Evolutionary conservation across 176 grass and related monocot genomes (phyloP).

Genomic region (Oropetium thomaeum): DNA sequence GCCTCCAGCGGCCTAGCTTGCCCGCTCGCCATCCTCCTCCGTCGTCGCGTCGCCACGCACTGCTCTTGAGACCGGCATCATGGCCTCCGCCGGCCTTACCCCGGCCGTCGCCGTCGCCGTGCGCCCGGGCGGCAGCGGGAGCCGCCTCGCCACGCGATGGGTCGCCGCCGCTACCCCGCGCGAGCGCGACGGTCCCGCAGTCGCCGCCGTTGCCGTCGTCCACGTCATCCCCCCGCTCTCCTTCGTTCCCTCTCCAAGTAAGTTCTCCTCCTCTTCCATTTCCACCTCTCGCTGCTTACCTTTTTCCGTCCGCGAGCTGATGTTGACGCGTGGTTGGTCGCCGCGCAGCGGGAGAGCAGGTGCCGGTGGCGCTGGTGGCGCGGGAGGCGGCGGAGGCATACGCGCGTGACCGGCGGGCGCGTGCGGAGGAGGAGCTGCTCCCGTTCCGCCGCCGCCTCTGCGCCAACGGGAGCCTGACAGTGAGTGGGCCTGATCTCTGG

Average conservation of each 20-base stretch:
- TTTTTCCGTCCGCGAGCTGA: no score
- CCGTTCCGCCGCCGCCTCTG: constrained; percentile 52
- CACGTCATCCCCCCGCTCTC: constrained; percentile 63
- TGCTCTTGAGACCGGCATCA: not conserved
- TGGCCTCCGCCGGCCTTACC: not conserved
- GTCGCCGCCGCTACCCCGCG: constrained; percentile 36
- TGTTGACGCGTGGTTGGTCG: not conserved
- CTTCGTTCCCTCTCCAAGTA: constrained; percentile 69
- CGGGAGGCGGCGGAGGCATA: constrained; percentile 56
- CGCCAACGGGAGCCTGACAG: constrained; percentile 43
- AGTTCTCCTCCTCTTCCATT: not conserved
- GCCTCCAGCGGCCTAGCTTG: constrained; percentile 8
- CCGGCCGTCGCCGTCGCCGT: constrained; percentile 52
- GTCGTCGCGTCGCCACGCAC: not conserved
- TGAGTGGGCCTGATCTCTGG: constrained; percentile 21
- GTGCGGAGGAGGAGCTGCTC: constrained; percentile 52
- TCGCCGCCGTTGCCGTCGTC: constrained; percentile 50
- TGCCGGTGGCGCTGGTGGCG: constrained; percentile 51
- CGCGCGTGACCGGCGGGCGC: constrained; percentile 45
- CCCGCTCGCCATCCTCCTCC: not conserved
- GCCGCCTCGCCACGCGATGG: constrained; percentile 68
- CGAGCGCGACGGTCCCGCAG: constrained; percentile 25
- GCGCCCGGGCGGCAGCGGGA: constrained; percentile 39
- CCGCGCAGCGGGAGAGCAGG: constrained; percentile 54
- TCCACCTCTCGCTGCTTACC: no score